Percentiles rank a stretch among this genome's conserved stretches.
Evolutionary conservation across 1,284 basidiomycete genomes (phyloP).

Genomic region (Ustilago trichophora): DNA sequence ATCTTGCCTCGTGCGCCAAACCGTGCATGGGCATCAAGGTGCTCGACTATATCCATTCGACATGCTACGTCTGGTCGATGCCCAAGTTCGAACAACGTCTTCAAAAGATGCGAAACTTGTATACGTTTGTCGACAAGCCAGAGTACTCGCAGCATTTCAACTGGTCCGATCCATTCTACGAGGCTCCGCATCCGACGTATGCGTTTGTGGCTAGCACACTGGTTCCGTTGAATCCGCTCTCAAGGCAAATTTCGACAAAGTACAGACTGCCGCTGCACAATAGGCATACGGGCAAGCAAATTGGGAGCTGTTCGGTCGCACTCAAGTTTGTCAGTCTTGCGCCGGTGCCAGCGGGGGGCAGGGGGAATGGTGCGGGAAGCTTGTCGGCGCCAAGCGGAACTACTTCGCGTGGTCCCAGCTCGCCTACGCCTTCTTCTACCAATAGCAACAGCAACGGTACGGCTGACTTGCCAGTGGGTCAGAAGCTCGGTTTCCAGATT

Average conservation of each 20-base stretch:
- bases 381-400: slow-evolving; percentile 23
- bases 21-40: slow-evolving; percentile 90
- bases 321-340: slow-evolving; percentile 58
- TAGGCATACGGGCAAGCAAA: slow-evolving; percentile 32
- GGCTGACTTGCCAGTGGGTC: slow-evolving; percentile 37
- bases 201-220: slow-evolving; percentile 82
- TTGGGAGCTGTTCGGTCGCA: slow-evolving; percentile 48
- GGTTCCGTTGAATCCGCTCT: slow-evolving; percentile 82
- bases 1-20: slow-evolving; percentile 47
- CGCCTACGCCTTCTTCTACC: slow-evolving; percentile 28
- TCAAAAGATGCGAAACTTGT: slow-evolving; percentile 91
- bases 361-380: slow-evolving; percentile 5
- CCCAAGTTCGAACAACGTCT: slow-evolving; percentile 87
- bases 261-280: slow-evolving; percentile 49
- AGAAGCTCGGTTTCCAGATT: slow-evolving; percentile 57
- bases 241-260: slow-evolving; percentile 70
- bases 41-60: slow-evolving; percentile 68
- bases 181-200: slow-evolving; percentile 70
- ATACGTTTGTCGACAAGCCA: slow-evolving; percentile 89
- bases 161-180: slow-evolving; percentile 88
- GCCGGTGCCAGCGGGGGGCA: slow-evolving; percentile 11
- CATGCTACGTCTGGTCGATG: slow-evolving; percentile 76
- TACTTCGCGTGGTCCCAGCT: slow-evolving; percentile 16
- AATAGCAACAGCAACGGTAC: slow-evolving; percentile 7
- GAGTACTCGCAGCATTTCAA: slow-evolving; percentile 82